Evolutionary conservation across 805 yeast species (phyloP).

Genomic region (Candida insectorum): DNA sequence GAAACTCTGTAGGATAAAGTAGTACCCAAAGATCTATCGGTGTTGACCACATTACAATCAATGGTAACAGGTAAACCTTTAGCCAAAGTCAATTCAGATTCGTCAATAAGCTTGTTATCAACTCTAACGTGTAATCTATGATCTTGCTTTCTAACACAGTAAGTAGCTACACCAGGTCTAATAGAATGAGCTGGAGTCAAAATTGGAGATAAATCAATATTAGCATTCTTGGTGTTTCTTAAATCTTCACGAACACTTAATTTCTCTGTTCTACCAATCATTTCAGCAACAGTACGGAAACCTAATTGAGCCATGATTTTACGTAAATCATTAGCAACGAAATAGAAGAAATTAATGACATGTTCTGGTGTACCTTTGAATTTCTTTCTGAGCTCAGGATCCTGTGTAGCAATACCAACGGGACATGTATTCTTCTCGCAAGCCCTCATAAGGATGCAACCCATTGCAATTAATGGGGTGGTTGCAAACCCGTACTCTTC

Average conservation of each 20-base stretch:
- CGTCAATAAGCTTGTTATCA: conserved; percentile 94
- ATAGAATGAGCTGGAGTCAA: conserved; percentile 95
- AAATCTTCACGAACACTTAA: conserved; percentile 79
- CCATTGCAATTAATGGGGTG: conserved; percentile 94
- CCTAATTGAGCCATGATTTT: conserved; percentile 93
- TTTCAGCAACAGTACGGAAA: conserved; percentile 92
- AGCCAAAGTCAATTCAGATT: conserved; percentile 91
- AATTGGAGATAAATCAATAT: conserved; percentile 87
- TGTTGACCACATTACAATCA: conserved; percentile 89
- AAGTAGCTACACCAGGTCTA: conserved; percentile 95
- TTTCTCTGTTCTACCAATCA: conserved; percentile 97
- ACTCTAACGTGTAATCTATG: conserved; percentile 88
- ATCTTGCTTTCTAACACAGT: conserved; percentile 89
- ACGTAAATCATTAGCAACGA: conserved; percentile 88
- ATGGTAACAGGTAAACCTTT: conserved; percentile 95
- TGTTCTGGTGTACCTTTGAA: conserved; percentile 97
- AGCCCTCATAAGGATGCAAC: conserved; percentile 87
- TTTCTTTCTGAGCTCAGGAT: conserved; percentile 87
- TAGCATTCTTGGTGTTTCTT: conserved; percentile 85
- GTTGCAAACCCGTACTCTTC: conserved; percentile 99
- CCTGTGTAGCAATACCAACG: conserved; percentile 98
- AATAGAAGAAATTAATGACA: conserved; percentile 95
- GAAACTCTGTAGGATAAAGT: conserved; percentile 93
- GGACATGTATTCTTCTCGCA: conserved; percentile 87
- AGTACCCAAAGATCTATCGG: conserved; percentile 95